phyloP scores from a whole-genome alignment of 441 rosid genomes.

The Gossypium davidsonii region DNA sequence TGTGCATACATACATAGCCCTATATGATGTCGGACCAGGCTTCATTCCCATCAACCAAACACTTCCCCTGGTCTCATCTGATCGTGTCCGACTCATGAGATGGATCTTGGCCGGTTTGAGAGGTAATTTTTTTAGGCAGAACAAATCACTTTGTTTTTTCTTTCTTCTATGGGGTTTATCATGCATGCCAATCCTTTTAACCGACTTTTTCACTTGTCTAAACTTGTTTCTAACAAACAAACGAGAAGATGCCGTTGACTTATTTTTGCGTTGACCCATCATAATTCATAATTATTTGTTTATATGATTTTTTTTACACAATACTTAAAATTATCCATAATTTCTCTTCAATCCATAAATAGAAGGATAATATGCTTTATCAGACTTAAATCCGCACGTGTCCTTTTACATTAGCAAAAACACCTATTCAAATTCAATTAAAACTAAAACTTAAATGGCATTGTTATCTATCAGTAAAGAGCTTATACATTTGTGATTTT shows the following conservation, averaged over 20 bases:
- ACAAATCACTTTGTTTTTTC: not conserved
- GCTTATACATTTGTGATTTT: too few species aligned
- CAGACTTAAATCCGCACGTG: too few species aligned
- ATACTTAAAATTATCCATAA: fast-evolving
- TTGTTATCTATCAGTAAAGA: too few species aligned
- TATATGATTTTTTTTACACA: fast-evolving
- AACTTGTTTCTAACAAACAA: slow-evolving; percentile 3
- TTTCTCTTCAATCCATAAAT: too few species aligned
- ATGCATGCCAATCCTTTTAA: slow-evolving; percentile 13
- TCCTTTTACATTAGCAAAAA: too few species aligned
- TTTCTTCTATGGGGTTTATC: not conserved
- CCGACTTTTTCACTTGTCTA: slow-evolving; percentile 3
- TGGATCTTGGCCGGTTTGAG: not conserved
- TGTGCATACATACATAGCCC: not conserved
- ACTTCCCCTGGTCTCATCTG: slow-evolving; percentile 11
- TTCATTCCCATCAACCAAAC: slow-evolving; percentile 51
- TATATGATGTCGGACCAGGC: slow-evolving; percentile 56
- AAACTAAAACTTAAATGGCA: too few species aligned
- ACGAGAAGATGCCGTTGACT: slow-evolving; percentile 17
- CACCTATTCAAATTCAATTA: too few species aligned
- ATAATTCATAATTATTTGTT: too few species aligned
- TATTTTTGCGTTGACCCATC: not conserved
- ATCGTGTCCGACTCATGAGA: not conserved
- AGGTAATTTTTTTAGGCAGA: not conserved
- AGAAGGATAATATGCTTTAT: fast-evolving